A percentile compares a stretch with the other conserved stretches of the same genome.
Evolutionary conservation across 139 green algal species (phyloP).

Genomic region (Pleodorina starrii): DNA sequence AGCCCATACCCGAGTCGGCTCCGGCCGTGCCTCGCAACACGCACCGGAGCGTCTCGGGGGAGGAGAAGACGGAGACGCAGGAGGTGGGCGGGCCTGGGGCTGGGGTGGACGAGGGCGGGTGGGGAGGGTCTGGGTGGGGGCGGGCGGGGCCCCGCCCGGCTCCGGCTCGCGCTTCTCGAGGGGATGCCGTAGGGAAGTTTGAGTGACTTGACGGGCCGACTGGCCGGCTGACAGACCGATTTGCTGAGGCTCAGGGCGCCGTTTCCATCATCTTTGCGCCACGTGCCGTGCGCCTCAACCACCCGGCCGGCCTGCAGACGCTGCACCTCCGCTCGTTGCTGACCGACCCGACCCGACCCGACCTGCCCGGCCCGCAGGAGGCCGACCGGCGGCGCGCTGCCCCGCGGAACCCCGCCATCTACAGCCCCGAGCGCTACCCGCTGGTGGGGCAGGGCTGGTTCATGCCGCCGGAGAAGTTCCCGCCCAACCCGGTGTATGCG

Average conservation of each 20-base stretch:
- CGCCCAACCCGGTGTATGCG: constrained; percentile 26
- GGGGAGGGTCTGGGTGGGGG: no score
- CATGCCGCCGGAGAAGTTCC: constrained; percentile 16
- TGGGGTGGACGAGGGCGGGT: background rate
- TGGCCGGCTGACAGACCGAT: no score
- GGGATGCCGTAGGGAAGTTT: no score
- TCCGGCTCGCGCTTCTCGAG: no score
- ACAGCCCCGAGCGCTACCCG: constrained; percentile 25
- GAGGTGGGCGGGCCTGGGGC: background rate
- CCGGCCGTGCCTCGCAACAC: background rate
- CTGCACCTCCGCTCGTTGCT: no score
- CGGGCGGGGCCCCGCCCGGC: no score
- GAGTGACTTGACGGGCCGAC: no score
- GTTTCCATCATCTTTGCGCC: no score
- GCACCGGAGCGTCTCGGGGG: background rate
- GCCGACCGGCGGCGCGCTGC: constrained; percentile 18
- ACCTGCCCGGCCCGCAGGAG: constrained; percentile 1
- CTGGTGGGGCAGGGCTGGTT: constrained; percentile 29
- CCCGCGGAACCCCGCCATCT: background rate
- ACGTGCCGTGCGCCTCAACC: no score
- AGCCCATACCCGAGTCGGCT: constrained; percentile 14
- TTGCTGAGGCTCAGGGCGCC: no score
- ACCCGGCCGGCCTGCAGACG: no score
- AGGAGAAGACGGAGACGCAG: constrained; percentile 28
- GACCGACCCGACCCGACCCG: no score